Evolutionary conservation across 257 asterid species (phyloP).

Genomic region (Eustoma russellianum): DNA sequence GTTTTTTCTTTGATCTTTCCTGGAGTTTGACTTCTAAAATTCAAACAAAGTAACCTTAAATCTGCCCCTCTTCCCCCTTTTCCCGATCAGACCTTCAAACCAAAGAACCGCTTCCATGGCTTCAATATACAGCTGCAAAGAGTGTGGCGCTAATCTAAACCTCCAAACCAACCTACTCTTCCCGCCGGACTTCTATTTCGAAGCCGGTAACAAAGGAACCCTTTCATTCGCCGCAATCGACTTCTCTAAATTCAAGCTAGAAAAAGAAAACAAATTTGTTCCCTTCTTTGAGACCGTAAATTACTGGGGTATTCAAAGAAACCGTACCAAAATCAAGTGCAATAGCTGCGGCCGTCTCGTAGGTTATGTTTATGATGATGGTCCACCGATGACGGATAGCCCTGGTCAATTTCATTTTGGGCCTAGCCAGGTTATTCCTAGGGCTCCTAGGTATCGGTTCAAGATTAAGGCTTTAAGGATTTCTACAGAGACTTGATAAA

Average conservation of each 20-base stretch:
- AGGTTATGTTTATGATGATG: slow-evolving; percentile 82
- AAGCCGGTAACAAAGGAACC: slow-evolving; percentile 84
- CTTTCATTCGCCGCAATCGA: slow-evolving; percentile 69
- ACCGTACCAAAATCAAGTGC: slow-evolving; percentile 69
- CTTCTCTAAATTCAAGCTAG: slow-evolving; percentile 58
- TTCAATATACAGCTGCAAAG: too few species aligned
- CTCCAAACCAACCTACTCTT: slow-evolving; percentile 33
- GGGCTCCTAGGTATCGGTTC: slow-evolving; percentile 83
- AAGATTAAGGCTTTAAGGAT: slow-evolving; percentile 53
- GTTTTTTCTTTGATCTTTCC: too few species aligned
- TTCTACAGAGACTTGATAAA: slow-evolving; percentile 38
- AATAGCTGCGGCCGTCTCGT: slow-evolving; percentile 55
- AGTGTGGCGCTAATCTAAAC: too few species aligned
- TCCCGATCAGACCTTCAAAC: too few species aligned
- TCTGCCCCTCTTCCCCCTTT: too few species aligned
- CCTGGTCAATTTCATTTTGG: slow-evolving; percentile 84
- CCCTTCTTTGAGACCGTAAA: slow-evolving; percentile 81
- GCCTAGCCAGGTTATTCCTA: slow-evolving; percentile 79
- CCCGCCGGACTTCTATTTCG: slow-evolving; percentile 83
- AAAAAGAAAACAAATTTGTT: slow-evolving; percentile 60
- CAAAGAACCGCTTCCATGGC: too few species aligned
- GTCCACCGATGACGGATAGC: slow-evolving; percentile 61
- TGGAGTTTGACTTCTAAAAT: too few species aligned
- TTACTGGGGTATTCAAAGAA: slow-evolving; percentile 91
- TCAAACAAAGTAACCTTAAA: too few species aligned